phyloP scores from a whole-genome alignment of 768 basidiomycete genomes.

The Russula emetica region DNA sequence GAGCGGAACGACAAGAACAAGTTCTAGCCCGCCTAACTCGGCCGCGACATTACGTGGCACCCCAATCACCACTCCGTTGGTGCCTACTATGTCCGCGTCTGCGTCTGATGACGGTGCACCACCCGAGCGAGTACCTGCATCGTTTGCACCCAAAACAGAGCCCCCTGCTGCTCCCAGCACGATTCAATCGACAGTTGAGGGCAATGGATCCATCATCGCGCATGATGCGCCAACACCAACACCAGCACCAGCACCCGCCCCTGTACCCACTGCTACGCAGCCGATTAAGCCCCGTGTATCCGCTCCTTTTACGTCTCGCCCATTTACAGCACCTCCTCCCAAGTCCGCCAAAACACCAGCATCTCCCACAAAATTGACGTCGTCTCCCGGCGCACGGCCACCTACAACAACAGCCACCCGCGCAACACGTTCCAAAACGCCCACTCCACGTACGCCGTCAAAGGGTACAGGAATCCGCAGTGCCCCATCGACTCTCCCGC shows the following conservation, averaged over 20 bases:
- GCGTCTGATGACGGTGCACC: not conserved
- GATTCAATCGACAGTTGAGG: not conserved
- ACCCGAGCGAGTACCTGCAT: not conserved
- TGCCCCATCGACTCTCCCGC: constrained; percentile 26
- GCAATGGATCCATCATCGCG: not conserved
- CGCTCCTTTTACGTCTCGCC: constrained; percentile 8
- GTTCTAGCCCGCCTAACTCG: constrained; percentile 7
- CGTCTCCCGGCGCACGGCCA: constrained; percentile 21
- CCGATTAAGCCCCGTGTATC: constrained; percentile 24
- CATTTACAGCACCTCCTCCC: not conserved
- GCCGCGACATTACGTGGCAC: not conserved
- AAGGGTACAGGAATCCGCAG: constrained; percentile 27
- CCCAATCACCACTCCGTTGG: not conserved
- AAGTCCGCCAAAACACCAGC: constrained; percentile 17
- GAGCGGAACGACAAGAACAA: not conserved
- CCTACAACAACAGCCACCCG: constrained; percentile 20
- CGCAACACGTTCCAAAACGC: constrained; percentile 24
- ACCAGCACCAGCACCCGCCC: constrained; percentile 8
- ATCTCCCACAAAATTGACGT: constrained; percentile 33
- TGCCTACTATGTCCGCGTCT: not conserved
- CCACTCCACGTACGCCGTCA: constrained; percentile 27
- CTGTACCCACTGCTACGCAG: constrained; percentile 16
- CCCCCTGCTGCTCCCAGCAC: not conserved
- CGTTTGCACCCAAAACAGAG: not conserved
- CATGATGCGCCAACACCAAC: constrained; percentile 1